Base-by-base conservation (phyloP, 2,329 filamentous ascomycete genomes). In the Colletotrichum orbiculare region DNA sequence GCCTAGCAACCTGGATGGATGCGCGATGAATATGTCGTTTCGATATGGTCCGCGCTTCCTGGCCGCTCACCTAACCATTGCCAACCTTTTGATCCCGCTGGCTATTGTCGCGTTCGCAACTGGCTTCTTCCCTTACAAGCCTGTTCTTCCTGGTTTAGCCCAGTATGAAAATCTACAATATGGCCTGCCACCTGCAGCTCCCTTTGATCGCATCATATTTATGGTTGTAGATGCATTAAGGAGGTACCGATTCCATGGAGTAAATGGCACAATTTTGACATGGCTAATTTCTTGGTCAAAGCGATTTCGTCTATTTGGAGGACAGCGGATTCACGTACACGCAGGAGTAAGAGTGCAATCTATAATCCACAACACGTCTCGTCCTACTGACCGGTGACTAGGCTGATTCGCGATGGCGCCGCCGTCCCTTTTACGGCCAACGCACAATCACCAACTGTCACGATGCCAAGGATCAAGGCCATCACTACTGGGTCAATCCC, bases 401-500 rank as follows among this genome's bases (percentile, higher is more conserved):
- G 93, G 71, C 84, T 98, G 69, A 97, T 98, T 74, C 88, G 90
- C 73, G 84, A 89, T 77, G 95, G 95, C 64, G 85, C 86, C 64
- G 96, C 96, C 7, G 83, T 98, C 42, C 96, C 96, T 3, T 99
- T 97, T 76, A 99, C 96, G 38, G 95, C 95, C 39, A 91, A 97
- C 84, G 96, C 96, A 15, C 91, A 93, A n/a, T 94, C 96, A 55
- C 96, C 96, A 2, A 99, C 96, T 8, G 95, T 99, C 67, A 99
- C 96, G 15, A 98, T 99, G 96, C 96, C 96, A 46, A 90, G 95
- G 67, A 89, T 99, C 72, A 99, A 99, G 80, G 94, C 96, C 53
- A 94, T 99, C 68, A 99, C 96, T 1, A 98, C 96, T 1, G 96
- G 96, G 67, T 97, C 95, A 2, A 96, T 97, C n/a, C 96, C 96